Percentiles rank a stretch among this genome's conserved stretches.
Evolutionary conservation across 2,329 filamentous ascomycete species (phyloP).

Genomic region (Truncatella angustata): DNA sequence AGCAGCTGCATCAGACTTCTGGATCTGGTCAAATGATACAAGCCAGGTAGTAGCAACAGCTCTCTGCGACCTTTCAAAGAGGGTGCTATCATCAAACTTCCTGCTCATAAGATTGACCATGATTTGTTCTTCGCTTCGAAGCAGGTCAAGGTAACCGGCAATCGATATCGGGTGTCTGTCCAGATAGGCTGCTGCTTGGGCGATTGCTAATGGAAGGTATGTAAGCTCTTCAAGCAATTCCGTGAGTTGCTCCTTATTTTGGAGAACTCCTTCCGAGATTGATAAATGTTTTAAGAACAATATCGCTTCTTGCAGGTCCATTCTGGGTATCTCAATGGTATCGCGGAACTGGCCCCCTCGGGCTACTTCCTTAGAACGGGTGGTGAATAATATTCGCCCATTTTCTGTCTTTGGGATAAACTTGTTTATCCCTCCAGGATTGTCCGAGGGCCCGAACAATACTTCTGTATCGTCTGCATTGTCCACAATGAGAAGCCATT

Average conservation of each 20-base stretch:
- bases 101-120: constrained; percentile 29
- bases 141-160: constrained; percentile 31
- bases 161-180: constrained; percentile 25
- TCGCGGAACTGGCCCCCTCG: constrained; percentile 20
- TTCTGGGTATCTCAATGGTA: constrained; percentile 25
- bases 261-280: constrained; percentile 15
- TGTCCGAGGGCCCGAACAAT: constrained; percentile 15
- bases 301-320: constrained; percentile 26
- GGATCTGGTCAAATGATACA: constrained; percentile 40
- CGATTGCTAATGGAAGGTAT: constrained; percentile 39
- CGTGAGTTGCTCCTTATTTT: constrained; percentile 9
- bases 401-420: constrained; percentile 9
- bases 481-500: constrained; percentile 40
- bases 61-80: constrained; percentile 29
- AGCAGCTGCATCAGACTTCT: constrained; percentile 23
- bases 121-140: constrained; percentile 30
- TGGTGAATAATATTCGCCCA: constrained; percentile 35
- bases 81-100: constrained; percentile 30
- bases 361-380: constrained; percentile 30
- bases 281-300: constrained; percentile 24
- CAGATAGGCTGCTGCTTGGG: too few relatives aligned
- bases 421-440: neutral
- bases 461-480: constrained; percentile 38
- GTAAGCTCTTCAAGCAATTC: constrained; percentile 29
- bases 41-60: constrained; percentile 36